Conservation (phyloP, 1,284 basidiomycete species). For the Fomitopsis pinicola region DNA sequence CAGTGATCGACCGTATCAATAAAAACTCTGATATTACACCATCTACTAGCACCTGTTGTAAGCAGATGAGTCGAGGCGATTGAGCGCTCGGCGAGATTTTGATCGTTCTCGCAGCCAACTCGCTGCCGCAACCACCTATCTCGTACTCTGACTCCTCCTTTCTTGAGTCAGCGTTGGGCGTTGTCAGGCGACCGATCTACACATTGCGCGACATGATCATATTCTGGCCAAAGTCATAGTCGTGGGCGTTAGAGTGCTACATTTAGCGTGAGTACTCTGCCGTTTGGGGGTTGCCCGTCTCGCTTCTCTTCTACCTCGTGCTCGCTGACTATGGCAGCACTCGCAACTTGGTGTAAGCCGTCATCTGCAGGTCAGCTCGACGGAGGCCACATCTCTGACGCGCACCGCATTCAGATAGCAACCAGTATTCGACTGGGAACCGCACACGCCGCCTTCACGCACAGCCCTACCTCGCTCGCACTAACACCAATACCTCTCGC, state of each 20-base stretch:
- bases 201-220: neutral
- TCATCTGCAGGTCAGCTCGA: neutral
- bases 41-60: neutral
- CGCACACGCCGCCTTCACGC: conserved; percentile 46
- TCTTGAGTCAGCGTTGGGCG: neutral
- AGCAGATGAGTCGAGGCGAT: neutral
- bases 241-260: neutral
- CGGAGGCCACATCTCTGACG: conserved; percentile 4
- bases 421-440: conserved; percentile 51
- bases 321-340: conserved; percentile 24
- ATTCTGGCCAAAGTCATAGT: neutral
- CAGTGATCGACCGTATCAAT: too few relatives aligned
- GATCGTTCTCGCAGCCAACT: too few relatives aligned
- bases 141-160: too few relatives aligned
- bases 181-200: neutral
- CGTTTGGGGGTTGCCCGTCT: neutral
- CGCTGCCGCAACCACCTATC: too few relatives aligned
- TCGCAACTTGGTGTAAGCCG: conserved; percentile 32
- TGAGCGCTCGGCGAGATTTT: too few relatives aligned
- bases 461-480: conserved; percentile 45
- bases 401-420: conserved; percentile 35
- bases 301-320: conserved; percentile 2
- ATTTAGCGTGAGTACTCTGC: conserved; percentile 1
- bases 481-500: conserved; percentile 41
- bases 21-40: too few relatives aligned